Conservation (phyloP, 345 rosid genomes). For the Gossypium raimondii region DNA sequence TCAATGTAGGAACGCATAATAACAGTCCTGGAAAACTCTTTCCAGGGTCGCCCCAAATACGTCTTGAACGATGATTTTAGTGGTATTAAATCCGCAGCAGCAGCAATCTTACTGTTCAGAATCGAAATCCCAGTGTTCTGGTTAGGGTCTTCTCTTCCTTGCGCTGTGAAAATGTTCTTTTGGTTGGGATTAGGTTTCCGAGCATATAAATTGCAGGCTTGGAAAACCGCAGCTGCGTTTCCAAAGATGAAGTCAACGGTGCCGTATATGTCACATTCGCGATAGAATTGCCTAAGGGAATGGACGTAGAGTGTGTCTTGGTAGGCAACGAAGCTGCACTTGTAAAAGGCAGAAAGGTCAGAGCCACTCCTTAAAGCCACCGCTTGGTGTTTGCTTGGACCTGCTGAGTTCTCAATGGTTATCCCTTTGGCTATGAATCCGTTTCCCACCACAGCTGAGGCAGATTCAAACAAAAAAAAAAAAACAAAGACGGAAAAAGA, state of each 20-base stretch:
- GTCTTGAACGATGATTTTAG: conserved; percentile 38
- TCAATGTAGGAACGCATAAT: conserved; percentile 44
- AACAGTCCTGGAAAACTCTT: conserved; percentile 62
- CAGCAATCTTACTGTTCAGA: conserved; percentile 52
- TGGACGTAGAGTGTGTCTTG: conserved; percentile 77
- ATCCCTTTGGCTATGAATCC: conserved; percentile 74
- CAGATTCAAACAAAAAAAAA: background rate
- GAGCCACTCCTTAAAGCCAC: conserved; percentile 69
- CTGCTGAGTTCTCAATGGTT: conserved; percentile 70
- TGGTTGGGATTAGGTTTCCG: conserved; percentile 54
- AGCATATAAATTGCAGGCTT: conserved; percentile 63
- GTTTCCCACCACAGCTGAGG: conserved; percentile 60
- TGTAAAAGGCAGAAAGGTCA: conserved; percentile 63
- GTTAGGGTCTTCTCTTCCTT: conserved; percentile 49
- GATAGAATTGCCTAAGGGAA: conserved; percentile 63
- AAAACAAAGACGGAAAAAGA: background rate
- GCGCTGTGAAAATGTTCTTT: conserved; percentile 61
- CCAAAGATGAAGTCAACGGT: conserved; percentile 73
- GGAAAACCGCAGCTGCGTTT: conserved; percentile 68
- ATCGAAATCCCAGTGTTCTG: conserved; percentile 65
- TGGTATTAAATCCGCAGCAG: conserved; percentile 60
- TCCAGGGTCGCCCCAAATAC: conserved; percentile 83
- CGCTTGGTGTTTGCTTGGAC: conserved; percentile 77
- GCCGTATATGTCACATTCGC: conserved; percentile 70
- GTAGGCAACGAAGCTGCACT: conserved; percentile 64